Evolutionary conservation across 768 basidiomycete genomes (phyloP).

Genomic region (Pholiota microspora): DNA sequence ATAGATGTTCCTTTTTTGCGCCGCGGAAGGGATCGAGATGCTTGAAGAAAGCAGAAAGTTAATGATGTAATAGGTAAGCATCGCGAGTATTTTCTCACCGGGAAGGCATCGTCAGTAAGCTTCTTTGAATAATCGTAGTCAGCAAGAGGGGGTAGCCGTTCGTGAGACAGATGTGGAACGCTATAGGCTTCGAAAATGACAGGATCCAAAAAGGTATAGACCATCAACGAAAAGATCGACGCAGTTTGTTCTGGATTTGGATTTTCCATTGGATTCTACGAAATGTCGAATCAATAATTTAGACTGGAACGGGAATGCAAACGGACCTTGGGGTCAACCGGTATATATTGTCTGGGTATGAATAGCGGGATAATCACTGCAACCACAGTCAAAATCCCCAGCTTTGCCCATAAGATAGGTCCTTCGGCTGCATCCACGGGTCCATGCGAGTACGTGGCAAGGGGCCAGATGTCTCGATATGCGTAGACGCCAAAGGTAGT

Average conservation of each 20-base stretch:
- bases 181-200: slow-evolving; percentile 43
- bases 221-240: slow-evolving; percentile 38
- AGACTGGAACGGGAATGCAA: background rate
- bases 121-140: slow-evolving; percentile 47
- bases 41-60: slow-evolving; percentile 16
- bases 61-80: slow-evolving; percentile 11
- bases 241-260: slow-evolving; percentile 53
- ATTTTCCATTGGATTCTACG: slow-evolving; percentile 28
- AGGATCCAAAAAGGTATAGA: slow-evolving; percentile 56
- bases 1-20: slow-evolving; percentile 40
- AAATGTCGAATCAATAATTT: too few relatives aligned
- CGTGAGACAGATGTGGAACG: slow-evolving; percentile 42
- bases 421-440: slow-evolving; percentile 47
- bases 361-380: slow-evolving; percentile 49
- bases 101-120: slow-evolving; percentile 19
- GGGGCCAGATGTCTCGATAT: slow-evolving; percentile 55
- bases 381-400: slow-evolving; percentile 39
- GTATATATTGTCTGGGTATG: slow-evolving; percentile 50
- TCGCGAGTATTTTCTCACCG: slow-evolving; percentile 19
- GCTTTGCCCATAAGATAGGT: slow-evolving; percentile 44
- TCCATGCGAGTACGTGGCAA: slow-evolving; percentile 42
- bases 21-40: slow-evolving; percentile 39
- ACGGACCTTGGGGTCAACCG: slow-evolving; percentile 43
- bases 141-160: slow-evolving; percentile 59
- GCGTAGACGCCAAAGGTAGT: slow-evolving; percentile 40